Evolutionary conservation across 106 monocot species (phyloP), one percentile per base, ranked within the genome.

Genomic region (Vanilla planifolia): DNA sequence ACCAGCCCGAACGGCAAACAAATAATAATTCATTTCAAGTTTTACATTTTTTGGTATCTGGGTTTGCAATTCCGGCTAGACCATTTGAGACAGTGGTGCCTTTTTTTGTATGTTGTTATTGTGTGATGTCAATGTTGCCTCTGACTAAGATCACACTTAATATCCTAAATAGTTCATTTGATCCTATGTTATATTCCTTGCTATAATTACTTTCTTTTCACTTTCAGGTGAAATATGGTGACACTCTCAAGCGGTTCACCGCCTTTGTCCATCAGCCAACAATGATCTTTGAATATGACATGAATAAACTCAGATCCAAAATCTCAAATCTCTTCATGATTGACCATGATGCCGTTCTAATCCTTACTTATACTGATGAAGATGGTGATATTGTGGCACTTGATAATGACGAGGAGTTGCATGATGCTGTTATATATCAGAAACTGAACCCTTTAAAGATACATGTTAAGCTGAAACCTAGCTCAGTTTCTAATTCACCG

Each of bases 301-400:
- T 95, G 71, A 36, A 46, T 28, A 61, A 42, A 44, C 78, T 95
- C 42, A 77, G 71, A 59, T 33, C 33, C 15, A 95, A 81, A 59
- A 83, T 95, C 16, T 48, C 71, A 16, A 40, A 35, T 24, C 78
- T 81, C 43, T 96, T 96, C 59, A 83, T 79, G 28, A 58, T 96
- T 25, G 70, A 30, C 5, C 59, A 77, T 24, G 68, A 80, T 62
- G 67, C 76, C 63, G 71, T 78, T 17, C 33, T 86, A 34, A 33
- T 72, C 52, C 81, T 96, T 32, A 81, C 86, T 16, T 96, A 96
- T 69, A 76, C 66, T 66, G 95, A 96, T 75, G 76, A 74, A 74
- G 95, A 96, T 74, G 86, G 86, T 34, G 95, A 96, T 60, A 59
- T 43, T 32, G 84, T 96, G 32, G 71, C 80, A 59, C 79, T 96